A percentile compares a stretch with the other conserved stretches of the same genome.
Evolutionary conservation across 805 yeast species (phyloP).

Genomic region (Candida tallmaniae): DNA sequence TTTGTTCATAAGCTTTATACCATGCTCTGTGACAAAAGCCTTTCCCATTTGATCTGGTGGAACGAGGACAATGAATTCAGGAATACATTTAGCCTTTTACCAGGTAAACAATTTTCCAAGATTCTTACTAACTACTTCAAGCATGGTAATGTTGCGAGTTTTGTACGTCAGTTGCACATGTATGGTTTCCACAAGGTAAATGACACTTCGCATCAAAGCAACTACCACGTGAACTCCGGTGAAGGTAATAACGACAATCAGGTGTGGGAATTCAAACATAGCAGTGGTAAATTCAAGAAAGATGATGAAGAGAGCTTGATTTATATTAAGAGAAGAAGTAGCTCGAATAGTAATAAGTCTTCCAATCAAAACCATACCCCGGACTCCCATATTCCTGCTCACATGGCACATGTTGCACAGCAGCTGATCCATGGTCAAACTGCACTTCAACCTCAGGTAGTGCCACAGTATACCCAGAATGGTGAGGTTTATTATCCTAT

Average conservation of each 20-base stretch:
- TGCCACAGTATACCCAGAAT: slow-evolving; percentile 1
- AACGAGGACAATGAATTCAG: slow-evolving; percentile 37
- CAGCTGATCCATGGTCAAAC: not conserved
- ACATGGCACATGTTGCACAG: not conserved
- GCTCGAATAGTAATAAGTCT: slow-evolving; percentile 22
- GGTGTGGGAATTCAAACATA: slow-evolving; percentile 56
- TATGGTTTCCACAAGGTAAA: slow-evolving; percentile 88
- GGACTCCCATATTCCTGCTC: slow-evolving; percentile 4
- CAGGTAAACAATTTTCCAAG: slow-evolving; percentile 58
- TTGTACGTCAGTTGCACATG: slow-evolving; percentile 94
- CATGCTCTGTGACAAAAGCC: slow-evolving; percentile 33
- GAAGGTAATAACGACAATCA: slow-evolving; percentile 9
- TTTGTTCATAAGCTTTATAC: slow-evolving; percentile 48
- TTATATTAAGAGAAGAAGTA: slow-evolving; percentile 46
- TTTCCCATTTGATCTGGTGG: slow-evolving; percentile 42
- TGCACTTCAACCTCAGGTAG: not conserved
- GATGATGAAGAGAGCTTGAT: slow-evolving; percentile 43
- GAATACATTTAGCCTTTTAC: slow-evolving; percentile 59
- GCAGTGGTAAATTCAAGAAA: slow-evolving; percentile 45
- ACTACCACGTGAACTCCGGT: slow-evolving; percentile 2
- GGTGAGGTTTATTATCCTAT: slow-evolving; percentile 6
- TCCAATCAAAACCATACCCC: slow-evolving; percentile 4
- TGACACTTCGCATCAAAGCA: slow-evolving; percentile 21
- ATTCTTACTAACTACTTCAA: slow-evolving; percentile 75
- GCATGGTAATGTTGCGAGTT: slow-evolving; percentile 90